Evolutionary conservation across 2,329 filamentous ascomycete genomes (phyloP).

Genomic region (Paraphoma chrysanthemicola): DNA sequence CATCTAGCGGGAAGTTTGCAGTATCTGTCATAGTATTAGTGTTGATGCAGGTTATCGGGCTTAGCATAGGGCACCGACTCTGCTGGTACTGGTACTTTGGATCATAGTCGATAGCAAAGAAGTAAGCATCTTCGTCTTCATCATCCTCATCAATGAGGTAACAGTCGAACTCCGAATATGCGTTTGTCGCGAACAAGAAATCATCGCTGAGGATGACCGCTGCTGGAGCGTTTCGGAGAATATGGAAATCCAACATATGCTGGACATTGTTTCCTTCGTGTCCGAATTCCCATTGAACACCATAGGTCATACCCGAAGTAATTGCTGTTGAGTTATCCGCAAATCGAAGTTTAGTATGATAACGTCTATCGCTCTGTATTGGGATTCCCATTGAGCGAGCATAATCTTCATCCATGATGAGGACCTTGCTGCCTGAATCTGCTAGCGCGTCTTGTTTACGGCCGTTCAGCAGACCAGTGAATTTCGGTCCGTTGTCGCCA

Average conservation of each 20-base stretch:
- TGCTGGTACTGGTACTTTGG: no score
- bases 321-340: constrained; percentile 14
- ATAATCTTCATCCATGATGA: constrained; percentile 20
- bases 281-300: constrained; percentile 20
- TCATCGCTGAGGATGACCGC: constrained; percentile 16
- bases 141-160: constrained; percentile 7
- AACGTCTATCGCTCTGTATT: neutral
- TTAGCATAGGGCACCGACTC: no score
- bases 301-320: constrained; percentile 17
- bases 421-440: constrained; percentile 13
- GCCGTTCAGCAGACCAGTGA: constrained; percentile 16
- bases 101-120: no score
- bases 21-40: no score
- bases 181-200: constrained; percentile 10
- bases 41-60: no score
- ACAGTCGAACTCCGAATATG: constrained; percentile 4
- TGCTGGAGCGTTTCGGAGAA: constrained; percentile 14
- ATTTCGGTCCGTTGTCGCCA: constrained; percentile 13
- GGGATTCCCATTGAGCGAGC: constrained; percentile 5
- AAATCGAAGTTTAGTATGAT: constrained; percentile 6
- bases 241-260: constrained; percentile 10
- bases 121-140: constrained; percentile 1
- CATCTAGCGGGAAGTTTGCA: no score
- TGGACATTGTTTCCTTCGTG: no score
- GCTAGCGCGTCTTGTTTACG: constrained; percentile 9